A percentile compares a stretch with the other conserved stretches of the same genome.
phyloP scores from a whole-genome alignment of 169 alveolate genomes.

The Sarcocystis neurona region DNA sequence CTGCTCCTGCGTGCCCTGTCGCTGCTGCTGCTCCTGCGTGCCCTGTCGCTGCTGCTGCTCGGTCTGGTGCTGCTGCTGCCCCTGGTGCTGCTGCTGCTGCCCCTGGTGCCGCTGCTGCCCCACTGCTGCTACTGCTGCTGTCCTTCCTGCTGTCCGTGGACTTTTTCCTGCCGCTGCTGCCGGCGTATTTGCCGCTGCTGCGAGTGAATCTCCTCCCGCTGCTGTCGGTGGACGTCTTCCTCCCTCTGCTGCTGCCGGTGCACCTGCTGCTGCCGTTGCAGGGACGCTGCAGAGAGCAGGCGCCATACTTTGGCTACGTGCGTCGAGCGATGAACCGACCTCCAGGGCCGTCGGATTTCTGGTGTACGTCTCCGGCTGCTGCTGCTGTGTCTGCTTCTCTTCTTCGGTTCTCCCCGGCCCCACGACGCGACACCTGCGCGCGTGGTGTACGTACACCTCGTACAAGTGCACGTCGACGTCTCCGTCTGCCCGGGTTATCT shows the following conservation, averaged over 20 bases:
- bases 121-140: neutral
- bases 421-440: neutral
- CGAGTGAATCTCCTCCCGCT: neutral
- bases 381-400: neutral
- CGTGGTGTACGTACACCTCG: neutral
- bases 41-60: neutral
- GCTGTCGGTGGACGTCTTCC: too few species aligned
- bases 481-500: neutral
- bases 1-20: neutral
- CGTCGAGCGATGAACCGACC: constrained; percentile 88
- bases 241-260: neutral
- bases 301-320: constrained; percentile 93
- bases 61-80: too few species aligned
- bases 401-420: neutral
- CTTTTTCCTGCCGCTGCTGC: neutral
- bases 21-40: neutral
- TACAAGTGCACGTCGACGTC: neutral
- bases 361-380: constrained; percentile 81
- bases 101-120: neutral
- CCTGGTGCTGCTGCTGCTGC: too few species aligned
- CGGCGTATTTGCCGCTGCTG: neutral
- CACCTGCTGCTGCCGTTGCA: constrained; percentile 13
- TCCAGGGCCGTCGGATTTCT: constrained; percentile 89
- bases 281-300: constrained; percentile 88
- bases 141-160: neutral